Conservation (phyloP, 1,284 basidiomycete species). For the Austropuccinia psidii region DNA sequence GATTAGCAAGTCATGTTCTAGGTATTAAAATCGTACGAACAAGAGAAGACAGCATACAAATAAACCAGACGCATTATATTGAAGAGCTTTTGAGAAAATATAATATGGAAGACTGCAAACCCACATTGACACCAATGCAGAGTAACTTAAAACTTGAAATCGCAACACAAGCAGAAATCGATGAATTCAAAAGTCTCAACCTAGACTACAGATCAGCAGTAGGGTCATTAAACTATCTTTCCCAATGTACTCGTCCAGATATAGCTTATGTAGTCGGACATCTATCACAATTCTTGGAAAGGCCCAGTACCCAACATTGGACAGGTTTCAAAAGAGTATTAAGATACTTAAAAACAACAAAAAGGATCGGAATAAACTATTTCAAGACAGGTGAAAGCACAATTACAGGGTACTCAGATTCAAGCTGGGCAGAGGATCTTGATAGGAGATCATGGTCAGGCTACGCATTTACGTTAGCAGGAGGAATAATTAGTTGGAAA, state of each 20-base stretch:
- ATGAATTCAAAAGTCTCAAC: neutral
- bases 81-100: slow-evolving; percentile 2
- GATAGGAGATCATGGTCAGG: too few species aligned
- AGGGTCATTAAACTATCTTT: slow-evolving; percentile 16
- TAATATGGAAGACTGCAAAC: slow-evolving; percentile 17
- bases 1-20: slow-evolving; percentile 10
- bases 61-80: slow-evolving; percentile 3
- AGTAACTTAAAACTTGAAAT: slow-evolving; percentile 19
- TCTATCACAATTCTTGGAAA: slow-evolving; percentile 27
- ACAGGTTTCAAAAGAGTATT: slow-evolving; percentile 17
- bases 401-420: slow-evolving; percentile 11
- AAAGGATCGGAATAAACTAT: slow-evolving; percentile 10
- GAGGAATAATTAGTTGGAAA: slow-evolving; percentile 11
- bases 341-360: slow-evolving; percentile 22
- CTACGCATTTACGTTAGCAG: too few species aligned
- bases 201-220: slow-evolving; percentile 20
- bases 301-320: slow-evolving; percentile 8
- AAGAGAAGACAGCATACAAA: neutral
- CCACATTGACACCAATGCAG: slow-evolving; percentile 23
- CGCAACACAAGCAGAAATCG: slow-evolving; percentile 11
- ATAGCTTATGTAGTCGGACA: slow-evolving; percentile 24
- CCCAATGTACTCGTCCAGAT: slow-evolving; percentile 31
- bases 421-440: slow-evolving; percentile 30
- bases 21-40: slow-evolving; percentile 15
- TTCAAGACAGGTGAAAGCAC: neutral